These are phyloP conservation scores for Scheffersomyces segobiensis DNA, from an alignment of 1,139 yeast genomes.

Conservation along the genomic window DNA sequence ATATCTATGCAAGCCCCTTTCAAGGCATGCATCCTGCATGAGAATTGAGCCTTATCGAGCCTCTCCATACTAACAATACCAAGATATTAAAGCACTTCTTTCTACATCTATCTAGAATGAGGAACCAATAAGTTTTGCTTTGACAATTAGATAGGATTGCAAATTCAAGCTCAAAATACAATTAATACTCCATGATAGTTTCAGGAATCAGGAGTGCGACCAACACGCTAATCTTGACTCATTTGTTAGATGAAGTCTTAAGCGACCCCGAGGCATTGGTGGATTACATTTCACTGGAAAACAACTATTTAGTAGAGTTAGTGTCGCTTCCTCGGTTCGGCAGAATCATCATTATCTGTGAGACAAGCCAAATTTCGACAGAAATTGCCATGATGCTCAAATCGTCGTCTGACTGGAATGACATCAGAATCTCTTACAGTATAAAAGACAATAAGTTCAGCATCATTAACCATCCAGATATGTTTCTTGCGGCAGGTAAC, in stretches of 20 bases:
- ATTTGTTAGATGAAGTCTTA: conserved; percentile 21
- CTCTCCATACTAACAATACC: neutral
- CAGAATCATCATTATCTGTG: conserved; percentile 39
- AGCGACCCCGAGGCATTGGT: conserved; percentile 28
- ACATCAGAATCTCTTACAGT: conserved; percentile 29
- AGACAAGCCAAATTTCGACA: conserved; percentile 21
- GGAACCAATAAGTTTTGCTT: neutral
- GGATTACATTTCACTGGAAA: conserved; percentile 22
- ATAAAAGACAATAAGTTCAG: conserved; percentile 32
- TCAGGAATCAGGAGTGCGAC: conserved; percentile 22
- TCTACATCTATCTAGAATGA: neutral
- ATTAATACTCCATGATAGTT: neutral
- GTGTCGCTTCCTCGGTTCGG: conserved; percentile 37
- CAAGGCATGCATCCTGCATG: neutral
- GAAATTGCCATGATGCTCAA: conserved; percentile 19
- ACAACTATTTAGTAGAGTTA: conserved; percentile 31
- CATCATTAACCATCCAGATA: conserved; percentile 1
- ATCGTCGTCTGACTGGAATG: conserved; percentile 16
- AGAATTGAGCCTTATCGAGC: neutral
- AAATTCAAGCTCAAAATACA: neutral
- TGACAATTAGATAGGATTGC: neutral
- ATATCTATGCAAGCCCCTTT: no score
- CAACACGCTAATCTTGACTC: conserved; percentile 43
- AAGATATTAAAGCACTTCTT: neutral
- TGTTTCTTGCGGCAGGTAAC: neutral